Conservation (phyloP, 2,329 filamentous ascomycete genomes). For the Sporothrix pseudoabietina region DNA sequence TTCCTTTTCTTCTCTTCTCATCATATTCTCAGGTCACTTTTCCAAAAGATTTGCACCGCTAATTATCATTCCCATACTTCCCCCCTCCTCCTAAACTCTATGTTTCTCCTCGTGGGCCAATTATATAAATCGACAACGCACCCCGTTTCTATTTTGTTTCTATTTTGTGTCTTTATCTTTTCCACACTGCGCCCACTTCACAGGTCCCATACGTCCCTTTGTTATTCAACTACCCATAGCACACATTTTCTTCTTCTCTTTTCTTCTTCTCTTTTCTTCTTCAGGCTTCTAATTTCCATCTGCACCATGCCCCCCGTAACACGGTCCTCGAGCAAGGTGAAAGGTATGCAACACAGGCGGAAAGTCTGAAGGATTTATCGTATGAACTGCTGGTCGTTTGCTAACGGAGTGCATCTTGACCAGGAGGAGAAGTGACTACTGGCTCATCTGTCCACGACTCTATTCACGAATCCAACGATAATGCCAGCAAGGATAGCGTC, state of each 20-base stretch:
- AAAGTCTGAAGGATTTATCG: background rate
- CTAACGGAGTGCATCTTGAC: background rate
- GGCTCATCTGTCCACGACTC: conserved; percentile 2
- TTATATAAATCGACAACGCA: too few species aligned
- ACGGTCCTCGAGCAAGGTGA: background rate
- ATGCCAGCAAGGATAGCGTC: background rate
- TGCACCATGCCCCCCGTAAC: background rate
- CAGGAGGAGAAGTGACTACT: background rate
- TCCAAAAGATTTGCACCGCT: background rate
- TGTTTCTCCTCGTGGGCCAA: background rate
- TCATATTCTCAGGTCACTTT: background rate
- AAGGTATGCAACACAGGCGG: conserved; percentile 6
- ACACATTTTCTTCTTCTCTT: background rate
- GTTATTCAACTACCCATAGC: background rate
- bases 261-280: background rate
- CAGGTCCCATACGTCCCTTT: background rate
- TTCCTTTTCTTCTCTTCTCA: background rate
- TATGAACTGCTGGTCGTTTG: background rate
- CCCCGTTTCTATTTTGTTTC: too few species aligned
- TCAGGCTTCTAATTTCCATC: background rate
- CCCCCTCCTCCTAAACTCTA: background rate
- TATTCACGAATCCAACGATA: background rate
- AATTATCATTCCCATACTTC: background rate
- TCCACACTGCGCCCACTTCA: too few species aligned
- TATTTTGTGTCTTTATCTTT: too few species aligned